A percentile compares a stretch with the other conserved stretches of the same genome.
phyloP scores from a whole-genome alignment of 345 rosid species.

The Ricinus communis region DNA sequence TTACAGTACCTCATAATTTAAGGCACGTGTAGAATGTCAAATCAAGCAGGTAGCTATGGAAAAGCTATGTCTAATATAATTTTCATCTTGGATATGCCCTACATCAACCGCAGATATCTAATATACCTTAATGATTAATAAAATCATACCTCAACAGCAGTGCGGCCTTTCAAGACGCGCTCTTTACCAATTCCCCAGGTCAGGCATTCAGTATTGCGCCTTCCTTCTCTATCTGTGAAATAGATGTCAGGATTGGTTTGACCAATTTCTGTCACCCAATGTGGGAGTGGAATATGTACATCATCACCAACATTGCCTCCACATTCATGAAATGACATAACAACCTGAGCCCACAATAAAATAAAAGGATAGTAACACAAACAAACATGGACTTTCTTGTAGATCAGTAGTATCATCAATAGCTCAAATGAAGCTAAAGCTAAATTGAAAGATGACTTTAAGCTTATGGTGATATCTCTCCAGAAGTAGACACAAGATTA shows the following conservation, averaged over 20 bases:
- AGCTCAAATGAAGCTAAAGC: background rate
- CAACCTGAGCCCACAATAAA: conserved; percentile 37
- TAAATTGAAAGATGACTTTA: background rate
- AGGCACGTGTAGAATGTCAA: background rate
- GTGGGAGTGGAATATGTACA: conserved; percentile 91
- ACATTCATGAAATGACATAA: conserved; percentile 97
- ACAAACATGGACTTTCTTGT: background rate
- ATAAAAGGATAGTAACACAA: background rate
- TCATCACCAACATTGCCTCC: conserved; percentile 99
- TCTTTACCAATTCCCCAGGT: conserved; percentile 98
- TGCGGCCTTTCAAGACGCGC: conserved; percentile 81
- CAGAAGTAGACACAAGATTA: background rate
- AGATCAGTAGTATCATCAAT: background rate
- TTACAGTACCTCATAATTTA: background rate
- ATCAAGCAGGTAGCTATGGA: background rate
- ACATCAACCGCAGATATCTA: background rate
- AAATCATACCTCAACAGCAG: conserved; percentile 77
- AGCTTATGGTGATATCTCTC: background rate
- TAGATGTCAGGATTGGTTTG: conserved; percentile 85
- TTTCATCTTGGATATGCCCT: conserved; percentile 6
- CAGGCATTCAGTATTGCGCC: conserved; percentile 95
- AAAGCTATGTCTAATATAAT: background rate
- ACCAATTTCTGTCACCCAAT: conserved; percentile 96
- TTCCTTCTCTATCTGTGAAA: conserved; percentile 96
- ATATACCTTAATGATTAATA: conserved; percentile 7